Base-by-base conservation (phyloP, 2,329 filamentous ascomycete species). In the Cyclaneusma minus region DNA sequence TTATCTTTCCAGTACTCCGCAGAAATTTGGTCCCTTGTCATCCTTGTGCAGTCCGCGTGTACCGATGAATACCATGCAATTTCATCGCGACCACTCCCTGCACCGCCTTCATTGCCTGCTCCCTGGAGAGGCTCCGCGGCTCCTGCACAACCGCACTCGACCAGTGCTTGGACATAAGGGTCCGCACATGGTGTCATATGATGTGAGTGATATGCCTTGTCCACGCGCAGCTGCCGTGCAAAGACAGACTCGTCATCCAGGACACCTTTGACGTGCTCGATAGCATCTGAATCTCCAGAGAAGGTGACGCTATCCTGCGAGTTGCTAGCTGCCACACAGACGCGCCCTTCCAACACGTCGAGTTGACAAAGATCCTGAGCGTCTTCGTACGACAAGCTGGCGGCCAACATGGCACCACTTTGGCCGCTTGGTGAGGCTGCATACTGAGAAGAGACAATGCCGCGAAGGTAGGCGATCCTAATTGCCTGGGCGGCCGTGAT, bases 1-100 rank as follows among this genome's bases (percentile, higher is more conserved):
- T 62, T 62, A 4, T 41, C 34, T 4, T 42, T 41, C 58, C 58
- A 62, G 34, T 62, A 62, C 0, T 34, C 25, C 1, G 38, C 35
- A 13, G 41, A 38, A 1, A 57, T 34, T 4, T 43, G 29, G 3
- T 26, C 19, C n/a, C n/a, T n/a, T 43, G 29, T 4, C 26, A 20
- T 12, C 21, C 12, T 13, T 11, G 21, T 12, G n/a, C n/a, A n/a
- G n/a, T n/a, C n/a, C n/a, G n/a, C n/a, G n/a, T n/a, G n/a, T n/a
- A n/a, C n/a, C n/a, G n/a, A n/a, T n/a, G n/a, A n/a, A n/a, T n/a
- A n/a, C n/a, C n/a, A n/a, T n/a, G n/a, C n/a, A n/a, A n/a, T n/a
- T n/a, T n/a, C n/a, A n/a, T n/a, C n/a, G n/a, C n/a, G n/a, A n/a
- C n/a, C n/a, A n/a, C n/a, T n/a, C n/a, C n/a, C n/a, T n/a, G n/a